These are phyloP conservation scores for Verticillium klebahnii DNA, from an alignment of 2,329 filamentous ascomycete genomes.

Conservation along the genomic window DNA sequence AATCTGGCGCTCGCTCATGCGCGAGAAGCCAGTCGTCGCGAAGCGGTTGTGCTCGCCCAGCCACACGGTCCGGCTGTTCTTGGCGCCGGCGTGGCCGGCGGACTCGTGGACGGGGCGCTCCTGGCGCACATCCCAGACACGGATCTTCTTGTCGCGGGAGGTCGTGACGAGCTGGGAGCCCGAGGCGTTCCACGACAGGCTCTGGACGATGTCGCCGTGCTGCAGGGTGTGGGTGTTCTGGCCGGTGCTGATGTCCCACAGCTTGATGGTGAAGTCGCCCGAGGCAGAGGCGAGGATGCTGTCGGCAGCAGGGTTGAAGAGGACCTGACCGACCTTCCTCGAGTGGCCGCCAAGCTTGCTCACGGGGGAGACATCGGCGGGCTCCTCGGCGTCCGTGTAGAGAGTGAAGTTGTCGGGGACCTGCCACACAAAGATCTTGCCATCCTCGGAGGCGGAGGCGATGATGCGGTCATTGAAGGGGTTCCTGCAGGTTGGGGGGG, in stretches of 20 bases:
- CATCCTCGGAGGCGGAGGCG: slow-evolving; percentile 92
- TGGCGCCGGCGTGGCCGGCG: slow-evolving; percentile 83
- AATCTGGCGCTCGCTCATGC: slow-evolving; percentile 96
- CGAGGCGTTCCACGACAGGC: slow-evolving; percentile 89
- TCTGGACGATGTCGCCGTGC: slow-evolving; percentile 90
- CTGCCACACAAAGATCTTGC: slow-evolving; percentile 95
- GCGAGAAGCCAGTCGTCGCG: slow-evolving; percentile 94
- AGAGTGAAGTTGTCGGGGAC: slow-evolving; percentile 86
- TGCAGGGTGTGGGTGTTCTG: slow-evolving; percentile 71
- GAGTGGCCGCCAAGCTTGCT: slow-evolving; percentile 83
- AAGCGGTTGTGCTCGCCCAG: slow-evolving; percentile 95
- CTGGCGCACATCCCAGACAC: slow-evolving; percentile 95
- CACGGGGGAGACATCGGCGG: slow-evolving; percentile 74
- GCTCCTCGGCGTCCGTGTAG: slow-evolving; percentile 78
- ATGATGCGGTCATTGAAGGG: slow-evolving; percentile 94
- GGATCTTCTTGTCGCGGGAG: slow-evolving; percentile 95
- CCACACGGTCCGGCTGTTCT: slow-evolving; percentile 97
- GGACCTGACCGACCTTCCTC: slow-evolving; percentile 94
- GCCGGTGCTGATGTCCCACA: slow-evolving; percentile 88
- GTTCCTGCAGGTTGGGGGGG: slow-evolving; percentile 55
- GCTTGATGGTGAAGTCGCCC: slow-evolving; percentile 89
- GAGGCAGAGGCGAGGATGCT: slow-evolving; percentile 94
- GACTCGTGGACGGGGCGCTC: slow-evolving; percentile 82
- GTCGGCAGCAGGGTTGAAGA: slow-evolving; percentile 95
- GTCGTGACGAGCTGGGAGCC: slow-evolving; percentile 86